These are phyloP conservation scores for Skeletonema potamos DNA, from an alignment of 108 stramenopile species.

Conservation along the genomic window DNA sequence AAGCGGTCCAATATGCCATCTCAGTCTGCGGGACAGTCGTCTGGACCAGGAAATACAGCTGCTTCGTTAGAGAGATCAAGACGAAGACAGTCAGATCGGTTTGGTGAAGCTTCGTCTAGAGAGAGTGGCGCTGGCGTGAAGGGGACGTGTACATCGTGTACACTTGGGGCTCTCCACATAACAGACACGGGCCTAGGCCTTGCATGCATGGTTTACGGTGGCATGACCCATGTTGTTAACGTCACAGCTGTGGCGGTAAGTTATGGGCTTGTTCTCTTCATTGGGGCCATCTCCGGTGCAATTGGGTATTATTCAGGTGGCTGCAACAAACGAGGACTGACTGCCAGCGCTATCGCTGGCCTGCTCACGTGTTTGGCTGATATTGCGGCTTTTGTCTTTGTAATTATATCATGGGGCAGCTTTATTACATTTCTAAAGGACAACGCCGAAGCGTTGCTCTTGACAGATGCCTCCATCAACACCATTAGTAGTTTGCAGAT, in stretches of 20 bases:
- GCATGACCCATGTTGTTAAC: conserved; percentile 12
- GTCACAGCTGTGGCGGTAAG: conserved; percentile 15
- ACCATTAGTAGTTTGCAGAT: conserved; percentile 18
- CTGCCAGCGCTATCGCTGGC: conserved; percentile 16
- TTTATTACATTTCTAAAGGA: conserved; percentile 25
- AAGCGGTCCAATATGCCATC: not conserved
- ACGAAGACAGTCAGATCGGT: conserved; percentile 1
- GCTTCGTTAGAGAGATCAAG: not conserved
- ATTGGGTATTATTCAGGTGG: conserved; percentile 32
- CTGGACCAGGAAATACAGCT: not conserved
- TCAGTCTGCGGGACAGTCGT: not conserved
- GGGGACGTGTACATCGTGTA: conserved; percentile 1
- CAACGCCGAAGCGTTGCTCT: conserved; percentile 11
- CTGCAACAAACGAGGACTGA: conserved; percentile 21
- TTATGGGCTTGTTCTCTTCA: conserved; percentile 23
- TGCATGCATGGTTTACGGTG: conserved; percentile 22
- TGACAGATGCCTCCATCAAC: conserved; percentile 6
- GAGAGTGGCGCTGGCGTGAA: not conserved
- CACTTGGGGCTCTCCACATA: conserved; percentile 16
- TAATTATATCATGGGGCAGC: conserved; percentile 21
- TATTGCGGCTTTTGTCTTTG: conserved; percentile 20
- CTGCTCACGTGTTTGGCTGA: conserved; percentile 9
- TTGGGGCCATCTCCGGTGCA: conserved; percentile 21
- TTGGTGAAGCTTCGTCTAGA: not conserved
- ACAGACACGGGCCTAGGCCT: conserved; percentile 24